These are phyloP conservation scores for Triticum monococcum DNA, from an alignment of 176 grass and related monocot genomes.

Conservation along the genomic window DNA sequence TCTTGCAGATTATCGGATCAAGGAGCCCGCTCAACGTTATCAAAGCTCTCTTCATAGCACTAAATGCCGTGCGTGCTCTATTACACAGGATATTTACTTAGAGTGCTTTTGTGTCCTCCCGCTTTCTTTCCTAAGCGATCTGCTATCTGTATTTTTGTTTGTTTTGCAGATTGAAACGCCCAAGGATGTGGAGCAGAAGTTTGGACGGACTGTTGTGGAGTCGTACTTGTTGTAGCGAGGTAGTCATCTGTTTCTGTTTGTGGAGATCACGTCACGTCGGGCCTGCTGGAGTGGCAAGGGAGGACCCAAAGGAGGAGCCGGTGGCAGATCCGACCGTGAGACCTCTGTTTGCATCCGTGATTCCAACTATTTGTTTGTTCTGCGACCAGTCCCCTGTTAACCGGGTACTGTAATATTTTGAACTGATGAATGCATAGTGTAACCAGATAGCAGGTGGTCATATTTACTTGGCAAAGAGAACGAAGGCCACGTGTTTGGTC, in stretches of 20 bases:
- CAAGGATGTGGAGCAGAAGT: slow-evolving; percentile 95
- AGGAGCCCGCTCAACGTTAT: slow-evolving; percentile 92
- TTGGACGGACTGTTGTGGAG: slow-evolving; percentile 93
- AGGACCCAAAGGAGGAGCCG: neutral
- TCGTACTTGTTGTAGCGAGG: slow-evolving; percentile 60
- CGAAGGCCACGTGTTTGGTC: neutral
- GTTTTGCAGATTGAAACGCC: slow-evolving; percentile 78
- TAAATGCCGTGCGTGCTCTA: slow-evolving; percentile 70
- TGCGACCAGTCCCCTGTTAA: neutral
- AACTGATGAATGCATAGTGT: neutral
- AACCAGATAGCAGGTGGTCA: neutral
- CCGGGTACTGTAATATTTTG: neutral
- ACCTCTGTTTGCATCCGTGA: neutral
- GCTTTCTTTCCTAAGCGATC: neutral
- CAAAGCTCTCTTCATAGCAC: slow-evolving; percentile 90
- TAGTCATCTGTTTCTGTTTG: neutral
- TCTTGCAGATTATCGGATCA: slow-evolving; percentile 84
- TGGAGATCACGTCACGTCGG: neutral
- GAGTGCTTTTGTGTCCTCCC: neutral
- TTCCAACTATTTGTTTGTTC: neutral
- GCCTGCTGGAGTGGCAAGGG: neutral
- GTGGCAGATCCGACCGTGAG: neutral
- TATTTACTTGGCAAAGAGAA: neutral
- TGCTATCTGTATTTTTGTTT: neutral
- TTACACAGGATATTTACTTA: neutral